These are phyloP conservation scores for Periconia macrospinosa DNA, from an alignment of 2,329 filamentous ascomycete species.

Conservation along the genomic window DNA sequence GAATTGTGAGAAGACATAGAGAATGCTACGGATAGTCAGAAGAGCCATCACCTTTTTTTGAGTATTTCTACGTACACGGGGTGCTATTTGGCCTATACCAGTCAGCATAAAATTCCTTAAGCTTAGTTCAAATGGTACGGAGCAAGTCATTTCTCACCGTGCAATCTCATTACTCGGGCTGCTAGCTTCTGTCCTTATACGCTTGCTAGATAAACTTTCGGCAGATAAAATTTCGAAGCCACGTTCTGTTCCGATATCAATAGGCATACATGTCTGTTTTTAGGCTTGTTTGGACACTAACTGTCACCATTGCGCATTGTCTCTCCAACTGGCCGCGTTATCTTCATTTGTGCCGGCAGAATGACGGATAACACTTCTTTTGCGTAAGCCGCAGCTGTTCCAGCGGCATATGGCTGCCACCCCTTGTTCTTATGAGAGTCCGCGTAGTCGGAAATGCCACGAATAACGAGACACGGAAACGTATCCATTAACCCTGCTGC, in stretches of 20 bases:
- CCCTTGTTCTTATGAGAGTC: conserved; percentile 21
- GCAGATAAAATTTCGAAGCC: no score
- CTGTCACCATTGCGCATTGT: conserved; percentile 1
- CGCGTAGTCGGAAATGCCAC: conserved; percentile 21
- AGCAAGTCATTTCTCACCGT: not conserved
- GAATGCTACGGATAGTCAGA: not conserved
- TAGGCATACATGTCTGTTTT: no score
- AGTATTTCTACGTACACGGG: not conserved
- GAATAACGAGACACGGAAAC: conserved; percentile 19
- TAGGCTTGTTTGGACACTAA: not conserved
- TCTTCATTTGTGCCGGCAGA: conserved; percentile 3
- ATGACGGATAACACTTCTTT: conserved; percentile 13
- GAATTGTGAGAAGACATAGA: not conserved
- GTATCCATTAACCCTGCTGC: conserved; percentile 22
- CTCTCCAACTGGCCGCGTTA: conserved; percentile 5
- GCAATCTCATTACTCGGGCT: not conserved
- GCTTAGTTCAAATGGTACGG: not conserved
- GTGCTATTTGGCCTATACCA: not conserved
- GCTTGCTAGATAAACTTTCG: not conserved
- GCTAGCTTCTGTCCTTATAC: not conserved
- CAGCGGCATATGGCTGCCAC: conserved; percentile 17
- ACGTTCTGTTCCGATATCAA: no score
- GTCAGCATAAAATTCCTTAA: not conserved
- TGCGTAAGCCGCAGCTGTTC: conserved; percentile 14
- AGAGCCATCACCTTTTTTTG: not conserved